phyloP scores from a whole-genome alignment of 768 basidiomycete genomes.

The Trametes cinnabarina region DNA sequence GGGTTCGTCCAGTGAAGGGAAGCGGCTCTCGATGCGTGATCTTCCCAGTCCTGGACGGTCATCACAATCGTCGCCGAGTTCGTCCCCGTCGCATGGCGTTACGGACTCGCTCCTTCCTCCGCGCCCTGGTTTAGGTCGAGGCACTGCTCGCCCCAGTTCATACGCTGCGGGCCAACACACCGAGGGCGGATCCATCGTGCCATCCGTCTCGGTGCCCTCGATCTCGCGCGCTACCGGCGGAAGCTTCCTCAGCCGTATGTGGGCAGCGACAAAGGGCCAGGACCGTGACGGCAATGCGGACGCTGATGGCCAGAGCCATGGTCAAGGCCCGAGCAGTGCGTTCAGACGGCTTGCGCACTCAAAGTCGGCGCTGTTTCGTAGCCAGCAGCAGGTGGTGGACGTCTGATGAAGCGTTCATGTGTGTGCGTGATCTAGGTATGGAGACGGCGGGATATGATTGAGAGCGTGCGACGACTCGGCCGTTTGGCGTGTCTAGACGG shows the following conservation, averaged over 20 bases:
- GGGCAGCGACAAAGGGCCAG: constrained; percentile 52
- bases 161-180: neutral
- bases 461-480: neutral
- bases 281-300: constrained; percentile 20
- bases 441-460: constrained; percentile 10
- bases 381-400: constrained; percentile 21
- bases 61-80: neutral
- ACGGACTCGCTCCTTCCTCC: constrained; percentile 12
- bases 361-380: constrained; percentile 43
- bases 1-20: constrained; percentile 16
- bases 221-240: constrained; percentile 26
- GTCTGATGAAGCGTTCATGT: constrained; percentile 14
- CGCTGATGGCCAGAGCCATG: constrained; percentile 25
- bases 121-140: constrained; percentile 8
- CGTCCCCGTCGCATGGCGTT: constrained; percentile 28
- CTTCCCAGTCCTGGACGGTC: constrained; percentile 3
- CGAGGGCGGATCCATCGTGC: neutral
- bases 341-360: constrained; percentile 45
- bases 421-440: neutral
- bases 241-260: constrained; percentile 71
- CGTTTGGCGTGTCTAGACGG: neutral
- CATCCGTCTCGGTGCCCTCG: constrained; percentile 26
- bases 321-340: constrained; percentile 32
- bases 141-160: constrained; percentile 32
- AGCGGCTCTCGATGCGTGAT: constrained; percentile 12